Evolutionary conservation across 768 basidiomycete genomes (phyloP), one percentile per base, ranked within the genome.

Genomic region (Pleurotus ostreatus): DNA sequence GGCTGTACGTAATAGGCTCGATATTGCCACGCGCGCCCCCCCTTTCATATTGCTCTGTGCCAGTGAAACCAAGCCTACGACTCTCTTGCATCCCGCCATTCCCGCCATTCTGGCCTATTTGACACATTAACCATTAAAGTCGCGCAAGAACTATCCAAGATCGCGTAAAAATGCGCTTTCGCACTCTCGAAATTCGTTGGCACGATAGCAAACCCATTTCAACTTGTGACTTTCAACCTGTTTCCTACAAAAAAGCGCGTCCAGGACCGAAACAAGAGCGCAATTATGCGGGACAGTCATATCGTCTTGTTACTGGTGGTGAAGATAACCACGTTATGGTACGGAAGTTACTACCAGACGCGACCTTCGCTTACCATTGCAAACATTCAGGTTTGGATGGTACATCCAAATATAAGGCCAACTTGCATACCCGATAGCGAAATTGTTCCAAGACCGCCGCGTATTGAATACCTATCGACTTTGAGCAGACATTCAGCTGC

Each of bases 241-340:
- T 86, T 30, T 74, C 89, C 0, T 90, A 80, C 77, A 91, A 89
- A 77, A 89, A 86, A 70, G 86, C 89, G 74, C 84, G 88, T 72
- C 86, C 88, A 15, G 65, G 65, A 18, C 64, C 63, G n/a, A 73
- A 73, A 2, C 73, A 76, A 53, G 78, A 78, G 52, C 79, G 84
- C 60, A 78, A 73, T 60, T 89, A 80, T 66, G 79, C 81, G 7
- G 74, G 77, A 16, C 88, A 92, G 74, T 72, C 84, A n/a, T 98
- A 97, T 75, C 82, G 89, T 62, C 76, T 99, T 16, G 97, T 94
- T 0, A 98, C 97, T 0, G 94, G 86, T 11, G 97, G 97, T 46
- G 96, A 96, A 67, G 97, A 99, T 67, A 97, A 94, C 65, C 89
- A 95, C 75, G 93, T 99, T 65, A 78, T 97, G 69, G 95, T 97